Evolutionary conservation across 2,329 filamentous ascomycete genomes (phyloP).

Genomic region (Cordyceps tenuipes): DNA sequence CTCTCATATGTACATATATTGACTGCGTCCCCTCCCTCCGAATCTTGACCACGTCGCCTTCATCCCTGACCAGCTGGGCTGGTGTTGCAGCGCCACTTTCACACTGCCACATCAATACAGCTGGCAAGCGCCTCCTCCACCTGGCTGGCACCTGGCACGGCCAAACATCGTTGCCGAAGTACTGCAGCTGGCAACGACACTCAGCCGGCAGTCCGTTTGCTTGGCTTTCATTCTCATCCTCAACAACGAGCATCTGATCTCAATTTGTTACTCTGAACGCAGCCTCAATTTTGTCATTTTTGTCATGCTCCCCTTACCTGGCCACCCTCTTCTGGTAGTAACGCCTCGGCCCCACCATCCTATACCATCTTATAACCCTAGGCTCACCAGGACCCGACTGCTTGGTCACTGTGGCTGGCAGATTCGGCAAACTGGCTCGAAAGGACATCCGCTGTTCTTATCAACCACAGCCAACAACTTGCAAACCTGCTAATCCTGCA

Average conservation of each 20-base stretch:
- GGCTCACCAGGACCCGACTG: neutral
- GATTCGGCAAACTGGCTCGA: neutral
- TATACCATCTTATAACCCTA: neutral
- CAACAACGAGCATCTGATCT: neutral
- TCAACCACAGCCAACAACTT: neutral
- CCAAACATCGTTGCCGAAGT: neutral
- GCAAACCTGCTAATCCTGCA: neutral
- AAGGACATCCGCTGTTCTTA: neutral
- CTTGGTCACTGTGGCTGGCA: neutral
- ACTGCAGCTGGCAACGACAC: neutral
- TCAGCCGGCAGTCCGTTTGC: neutral
- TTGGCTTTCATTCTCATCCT: neutral
- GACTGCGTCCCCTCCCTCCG: neutral
- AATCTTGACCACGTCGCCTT: neutral
- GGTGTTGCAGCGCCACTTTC: neutral
- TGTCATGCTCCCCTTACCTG: neutral
- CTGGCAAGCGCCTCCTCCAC: neutral
- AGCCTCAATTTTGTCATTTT: neutral
- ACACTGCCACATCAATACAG: constrained; percentile 8
- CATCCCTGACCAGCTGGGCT: constrained; percentile 6
- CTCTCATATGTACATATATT: neutral
- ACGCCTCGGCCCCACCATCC: neutral
- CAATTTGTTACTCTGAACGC: neutral
- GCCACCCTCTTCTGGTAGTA: neutral
- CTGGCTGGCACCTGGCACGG: neutral